Percentiles rank a stretch among this genome's conserved stretches.
These are phyloP conservation scores for Silybum marianum DNA, from an alignment of 129 eudicot species.

Conservation along the genomic window DNA sequence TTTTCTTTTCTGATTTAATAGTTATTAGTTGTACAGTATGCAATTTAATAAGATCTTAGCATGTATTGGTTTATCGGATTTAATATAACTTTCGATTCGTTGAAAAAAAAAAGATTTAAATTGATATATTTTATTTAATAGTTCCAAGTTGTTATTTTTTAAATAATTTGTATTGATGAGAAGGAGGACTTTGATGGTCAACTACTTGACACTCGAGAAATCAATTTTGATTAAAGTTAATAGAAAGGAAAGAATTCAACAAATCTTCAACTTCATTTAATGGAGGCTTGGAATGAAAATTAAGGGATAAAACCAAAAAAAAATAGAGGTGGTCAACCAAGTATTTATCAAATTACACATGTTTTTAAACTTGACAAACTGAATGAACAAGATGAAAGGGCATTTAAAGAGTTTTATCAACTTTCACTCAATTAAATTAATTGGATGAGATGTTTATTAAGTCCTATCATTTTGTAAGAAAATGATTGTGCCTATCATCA, in stretches of 20 bases:
- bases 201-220: not conserved
- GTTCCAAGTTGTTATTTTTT: not conserved
- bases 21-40: not conserved
- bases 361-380: too few relatives aligned
- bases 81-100: not conserved
- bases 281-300: slow-evolving; percentile 10
- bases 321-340: not conserved
- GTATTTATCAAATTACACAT: not conserved
- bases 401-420: too few relatives aligned
- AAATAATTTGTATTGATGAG: not conserved
- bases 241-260: not conserved
- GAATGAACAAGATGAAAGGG: too few relatives aligned
- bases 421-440: not conserved
- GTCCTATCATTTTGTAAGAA: too few relatives aligned
- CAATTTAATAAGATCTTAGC: not conserved
- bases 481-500: too few relatives aligned
- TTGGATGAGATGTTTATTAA: too few relatives aligned
- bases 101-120: not conserved
- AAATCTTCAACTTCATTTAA: not conserved
- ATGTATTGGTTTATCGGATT: not conserved
- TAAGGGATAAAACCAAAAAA: not conserved
- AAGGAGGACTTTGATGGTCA: not conserved
- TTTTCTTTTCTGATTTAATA: not conserved
- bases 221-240: not conserved
- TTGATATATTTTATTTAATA: not conserved